phyloP scores from a whole-genome alignment of 2,329 filamentous ascomycete species.

The Botrytis byssoidea region DNA sequence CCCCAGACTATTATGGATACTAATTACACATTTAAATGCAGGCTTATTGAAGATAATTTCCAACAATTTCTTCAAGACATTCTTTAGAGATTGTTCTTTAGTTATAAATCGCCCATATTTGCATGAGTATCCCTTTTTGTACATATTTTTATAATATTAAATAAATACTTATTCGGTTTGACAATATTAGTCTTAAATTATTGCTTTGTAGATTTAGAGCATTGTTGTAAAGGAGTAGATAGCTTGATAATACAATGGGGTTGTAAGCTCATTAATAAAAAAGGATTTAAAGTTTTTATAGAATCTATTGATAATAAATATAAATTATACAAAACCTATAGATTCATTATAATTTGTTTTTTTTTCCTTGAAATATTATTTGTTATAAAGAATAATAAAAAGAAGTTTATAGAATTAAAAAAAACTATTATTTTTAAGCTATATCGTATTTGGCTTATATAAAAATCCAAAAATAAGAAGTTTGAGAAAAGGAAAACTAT shows the following conservation, averaged over 20 bases:
- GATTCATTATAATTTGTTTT: slow-evolving; percentile 1
- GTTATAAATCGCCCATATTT: slow-evolving; percentile 16
- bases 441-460: slow-evolving; percentile 17
- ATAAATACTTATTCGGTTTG: background rate
- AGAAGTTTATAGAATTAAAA: too few relatives aligned
- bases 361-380: too few relatives aligned
- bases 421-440: background rate
- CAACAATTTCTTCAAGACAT: background rate
- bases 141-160: background rate
- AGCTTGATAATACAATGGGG: slow-evolving; percentile 14
- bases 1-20: background rate
- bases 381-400: too few relatives aligned
- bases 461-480: slow-evolving; percentile 12
- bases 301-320: slow-evolving; percentile 8
- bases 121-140: background rate
- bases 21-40: background rate
- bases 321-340: slow-evolving; percentile 6
- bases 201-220: slow-evolving; percentile 5
- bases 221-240: slow-evolving; percentile 5
- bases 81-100: background rate
- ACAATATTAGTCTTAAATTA: background rate
- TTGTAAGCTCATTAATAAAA: slow-evolving; percentile 11
- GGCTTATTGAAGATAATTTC: background rate
- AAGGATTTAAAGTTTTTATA: slow-evolving; percentile 9
- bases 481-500: slow-evolving; percentile 7